Conservation (phyloP, 345 rosid species). For the Triadica sebifera region DNA sequence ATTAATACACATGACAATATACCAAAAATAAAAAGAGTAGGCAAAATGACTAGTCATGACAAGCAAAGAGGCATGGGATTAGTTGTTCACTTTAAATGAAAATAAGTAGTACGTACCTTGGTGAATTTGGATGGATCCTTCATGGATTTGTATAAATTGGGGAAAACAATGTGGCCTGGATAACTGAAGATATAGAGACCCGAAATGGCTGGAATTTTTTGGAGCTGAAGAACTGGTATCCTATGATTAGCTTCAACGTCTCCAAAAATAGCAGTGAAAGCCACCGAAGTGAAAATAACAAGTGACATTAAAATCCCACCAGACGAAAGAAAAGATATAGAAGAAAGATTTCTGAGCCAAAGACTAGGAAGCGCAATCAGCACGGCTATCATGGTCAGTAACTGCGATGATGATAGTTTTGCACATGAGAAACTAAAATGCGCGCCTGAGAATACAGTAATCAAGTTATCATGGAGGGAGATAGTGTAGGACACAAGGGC, state of each 20-base stretch:
- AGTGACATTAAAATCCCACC: constrained; percentile 74
- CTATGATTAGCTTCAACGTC: constrained; percentile 36
- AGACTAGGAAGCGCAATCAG: constrained; percentile 64
- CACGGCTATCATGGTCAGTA: constrained; percentile 52
- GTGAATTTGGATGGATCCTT: constrained; percentile 72
- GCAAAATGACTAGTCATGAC: no score
- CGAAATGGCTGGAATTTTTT: constrained; percentile 58
- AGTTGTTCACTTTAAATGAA: no score
- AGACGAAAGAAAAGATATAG: constrained; percentile 66
- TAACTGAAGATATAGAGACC: constrained; percentile 65
- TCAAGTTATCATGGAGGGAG: constrained; percentile 73
- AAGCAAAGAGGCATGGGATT: no score
- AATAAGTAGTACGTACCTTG: constrained; percentile 36
- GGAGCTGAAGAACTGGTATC: constrained; percentile 45
- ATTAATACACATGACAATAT: no score
- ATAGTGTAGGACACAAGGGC: constrained; percentile 77
- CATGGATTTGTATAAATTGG: constrained; percentile 68
- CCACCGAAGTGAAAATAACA: constrained; percentile 57
- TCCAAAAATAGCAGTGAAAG: constrained; percentile 49
- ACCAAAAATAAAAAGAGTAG: no score
- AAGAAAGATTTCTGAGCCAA: constrained; percentile 69
- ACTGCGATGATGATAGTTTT: constrained; percentile 43
- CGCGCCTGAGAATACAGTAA: constrained; percentile 43
- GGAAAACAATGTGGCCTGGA: constrained; percentile 79
- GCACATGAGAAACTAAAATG: constrained; percentile 23